Percentiles rank a stretch among this genome's conserved stretches.
Conservation (phyloP, 1,284 basidiomycete species). For the Vanrija sp. region DNA sequence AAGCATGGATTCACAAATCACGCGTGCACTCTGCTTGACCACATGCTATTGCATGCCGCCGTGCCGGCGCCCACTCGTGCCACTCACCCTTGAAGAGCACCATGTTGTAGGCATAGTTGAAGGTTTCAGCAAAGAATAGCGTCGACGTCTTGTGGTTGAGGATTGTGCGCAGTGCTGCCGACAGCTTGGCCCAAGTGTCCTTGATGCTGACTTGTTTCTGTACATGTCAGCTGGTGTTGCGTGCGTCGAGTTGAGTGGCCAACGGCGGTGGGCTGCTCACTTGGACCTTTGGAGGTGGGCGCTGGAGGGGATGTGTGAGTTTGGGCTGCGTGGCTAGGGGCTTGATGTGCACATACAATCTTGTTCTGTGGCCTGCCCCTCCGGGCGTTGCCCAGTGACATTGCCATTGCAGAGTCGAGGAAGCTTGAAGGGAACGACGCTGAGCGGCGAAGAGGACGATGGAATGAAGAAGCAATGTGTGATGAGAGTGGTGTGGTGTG, state of each 20-base stretch:
- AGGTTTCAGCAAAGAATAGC: constrained; percentile 95
- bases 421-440: not conserved
- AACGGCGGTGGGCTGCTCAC: not conserved
- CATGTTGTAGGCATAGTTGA: constrained; percentile 90
- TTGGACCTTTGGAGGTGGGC: constrained; percentile 40
- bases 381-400: constrained; percentile 36
- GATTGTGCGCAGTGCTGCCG: constrained; percentile 82
- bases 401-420: constrained; percentile 27
- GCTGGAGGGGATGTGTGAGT: constrained; percentile 19
- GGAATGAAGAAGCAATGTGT: not conserved
- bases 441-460: not conserved
- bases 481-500: not conserved
- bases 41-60: too few species aligned
- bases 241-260: not conserved
- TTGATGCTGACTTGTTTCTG: constrained; percentile 29
- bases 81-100: constrained; percentile 67
- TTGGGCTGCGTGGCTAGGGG: not conserved
- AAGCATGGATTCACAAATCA: too few species aligned
- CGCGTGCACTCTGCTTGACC: too few species aligned
- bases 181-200: constrained; percentile 46
- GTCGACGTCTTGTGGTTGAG: constrained; percentile 89
- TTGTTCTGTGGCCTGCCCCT: constrained; percentile 37
- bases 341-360: constrained; percentile 27
- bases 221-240: constrained; percentile 23
- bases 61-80: not conserved